Conservation (phyloP, 106 monocot genomes). For the Dioscorea alata region DNA sequence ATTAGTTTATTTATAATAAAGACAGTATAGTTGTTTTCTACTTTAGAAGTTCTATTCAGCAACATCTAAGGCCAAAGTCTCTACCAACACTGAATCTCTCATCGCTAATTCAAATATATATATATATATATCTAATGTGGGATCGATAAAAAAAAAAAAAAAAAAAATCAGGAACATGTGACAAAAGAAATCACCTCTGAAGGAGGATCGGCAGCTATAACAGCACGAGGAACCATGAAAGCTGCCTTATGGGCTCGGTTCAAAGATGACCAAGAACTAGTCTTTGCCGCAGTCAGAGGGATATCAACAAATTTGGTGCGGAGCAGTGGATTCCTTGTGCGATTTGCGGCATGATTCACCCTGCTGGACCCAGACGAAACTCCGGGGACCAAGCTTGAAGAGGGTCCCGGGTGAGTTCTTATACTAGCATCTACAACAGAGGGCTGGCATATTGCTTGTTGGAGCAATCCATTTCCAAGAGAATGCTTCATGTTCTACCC, state of each 20-base stretch:
- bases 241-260: not conserved
- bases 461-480: constrained; percentile 27
- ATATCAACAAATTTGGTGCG: constrained; percentile 33
- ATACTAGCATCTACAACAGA: constrained; percentile 23
- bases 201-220: constrained; percentile 42
- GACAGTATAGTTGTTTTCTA: not conserved
- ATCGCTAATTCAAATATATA: too few species aligned
- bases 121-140: too few species aligned
- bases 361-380: constrained; percentile 13
- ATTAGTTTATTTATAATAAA: too few species aligned
- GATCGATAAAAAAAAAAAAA: not conserved
- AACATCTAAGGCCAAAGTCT: not conserved
- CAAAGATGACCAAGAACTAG: not conserved
- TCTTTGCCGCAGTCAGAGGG: constrained; percentile 4
- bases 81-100: not conserved
- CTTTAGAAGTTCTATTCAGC: not conserved
- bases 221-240: constrained; percentile 28
- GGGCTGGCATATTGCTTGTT: constrained; percentile 16
- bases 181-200: constrained; percentile 31
- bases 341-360: not conserved
- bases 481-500: constrained; percentile 41
- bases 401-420: constrained; percentile 7
- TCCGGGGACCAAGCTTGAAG: constrained; percentile 8
- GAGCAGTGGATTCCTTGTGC: constrained; percentile 17
- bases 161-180: not conserved